Evolutionary conservation across 495 filamentous ascomycete species (phyloP).

Genomic region (Aspergillus diversus): DNA sequence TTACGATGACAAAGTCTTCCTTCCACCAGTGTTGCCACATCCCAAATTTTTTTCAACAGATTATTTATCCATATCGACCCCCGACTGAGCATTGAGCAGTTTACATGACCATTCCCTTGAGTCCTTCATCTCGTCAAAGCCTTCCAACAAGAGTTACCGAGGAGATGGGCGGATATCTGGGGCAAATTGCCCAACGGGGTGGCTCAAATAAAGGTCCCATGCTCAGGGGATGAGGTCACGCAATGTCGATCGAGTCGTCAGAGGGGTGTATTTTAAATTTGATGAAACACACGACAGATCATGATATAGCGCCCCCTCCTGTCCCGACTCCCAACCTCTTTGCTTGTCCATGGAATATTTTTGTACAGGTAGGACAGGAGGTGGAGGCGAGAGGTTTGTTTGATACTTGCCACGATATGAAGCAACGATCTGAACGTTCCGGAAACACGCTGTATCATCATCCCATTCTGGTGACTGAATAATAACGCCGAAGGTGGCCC

Average conservation of each 20-base stretch:
- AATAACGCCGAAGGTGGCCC: slow-evolving; percentile 12
- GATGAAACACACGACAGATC: slow-evolving; percentile 4
- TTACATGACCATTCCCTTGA: too few relatives aligned
- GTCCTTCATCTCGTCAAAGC: background rate
- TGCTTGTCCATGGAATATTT: background rate
- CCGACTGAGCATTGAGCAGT: too few relatives aligned
- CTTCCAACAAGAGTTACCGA: slow-evolving; percentile 11
- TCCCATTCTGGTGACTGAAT: background rate
- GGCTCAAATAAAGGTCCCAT: slow-evolving; percentile 24
- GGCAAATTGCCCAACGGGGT: slow-evolving; percentile 15
- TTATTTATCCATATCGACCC: too few relatives aligned
- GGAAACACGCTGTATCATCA: background rate
- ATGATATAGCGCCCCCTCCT: background rate
- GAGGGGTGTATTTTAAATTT: slow-evolving; percentile 11
- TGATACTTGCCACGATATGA: background rate
- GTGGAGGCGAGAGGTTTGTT: background rate
- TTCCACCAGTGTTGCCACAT: too few relatives aligned
- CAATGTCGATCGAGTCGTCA: slow-evolving; percentile 46
- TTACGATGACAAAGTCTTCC: too few relatives aligned
- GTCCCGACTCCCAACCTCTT: background rate
- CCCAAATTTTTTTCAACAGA: too few relatives aligned
- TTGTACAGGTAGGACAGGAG: background rate
- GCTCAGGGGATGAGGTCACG: slow-evolving; percentile 31
- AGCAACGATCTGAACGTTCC: slow-evolving; percentile 1
- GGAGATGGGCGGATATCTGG: slow-evolving; percentile 18